phyloP scores from a whole-genome alignment of 2,329 filamentous ascomycete species.

The Nothophaeocryptopus gaeumannii region DNA sequence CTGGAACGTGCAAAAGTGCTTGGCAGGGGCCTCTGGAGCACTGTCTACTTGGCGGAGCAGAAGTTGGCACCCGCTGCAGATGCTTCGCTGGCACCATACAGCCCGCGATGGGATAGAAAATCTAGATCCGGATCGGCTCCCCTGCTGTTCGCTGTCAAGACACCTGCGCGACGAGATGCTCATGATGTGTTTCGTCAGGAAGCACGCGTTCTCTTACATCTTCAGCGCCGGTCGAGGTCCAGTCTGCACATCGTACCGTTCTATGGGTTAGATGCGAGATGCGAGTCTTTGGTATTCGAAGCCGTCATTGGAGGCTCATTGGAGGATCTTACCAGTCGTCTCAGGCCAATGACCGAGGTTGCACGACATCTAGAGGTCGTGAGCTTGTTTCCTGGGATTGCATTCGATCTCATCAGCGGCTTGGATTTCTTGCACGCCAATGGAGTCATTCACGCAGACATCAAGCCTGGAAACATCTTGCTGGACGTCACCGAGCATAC shows the following conservation, averaged over 20 bases:
- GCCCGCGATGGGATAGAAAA: constrained; percentile 14
- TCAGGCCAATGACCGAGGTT: constrained; percentile 33
- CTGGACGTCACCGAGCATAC: constrained; percentile 30
- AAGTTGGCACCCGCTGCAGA: constrained; percentile 4
- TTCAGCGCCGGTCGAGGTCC: constrained; percentile 25
- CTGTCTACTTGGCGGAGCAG: constrained; percentile 34
- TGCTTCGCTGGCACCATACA: constrained; percentile 17
- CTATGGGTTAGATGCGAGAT: constrained; percentile 33
- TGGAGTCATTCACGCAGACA: constrained; percentile 44
- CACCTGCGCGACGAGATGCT: constrained; percentile 33
- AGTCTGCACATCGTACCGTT: constrained; percentile 34
- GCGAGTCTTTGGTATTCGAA: constrained; percentile 34
- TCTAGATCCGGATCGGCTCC: constrained; percentile 16
- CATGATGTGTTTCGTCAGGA: constrained; percentile 35
- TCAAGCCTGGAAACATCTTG: constrained; percentile 50
- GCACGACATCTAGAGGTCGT: constrained; percentile 38
- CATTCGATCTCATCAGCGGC: constrained; percentile 39
- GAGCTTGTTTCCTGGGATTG: constrained; percentile 40
- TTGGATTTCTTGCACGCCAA: constrained; percentile 43
- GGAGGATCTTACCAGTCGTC: constrained; percentile 28
- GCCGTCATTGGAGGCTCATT: constrained; percentile 33
- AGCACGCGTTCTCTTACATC: constrained; percentile 33
- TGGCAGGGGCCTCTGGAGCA: constrained; percentile 38
- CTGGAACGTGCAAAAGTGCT: constrained; percentile 33
- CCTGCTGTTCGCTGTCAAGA: constrained; percentile 34